Evolutionary conservation across 441 rosid species (phyloP).

Genomic region (Jatropha multifida): DNA sequence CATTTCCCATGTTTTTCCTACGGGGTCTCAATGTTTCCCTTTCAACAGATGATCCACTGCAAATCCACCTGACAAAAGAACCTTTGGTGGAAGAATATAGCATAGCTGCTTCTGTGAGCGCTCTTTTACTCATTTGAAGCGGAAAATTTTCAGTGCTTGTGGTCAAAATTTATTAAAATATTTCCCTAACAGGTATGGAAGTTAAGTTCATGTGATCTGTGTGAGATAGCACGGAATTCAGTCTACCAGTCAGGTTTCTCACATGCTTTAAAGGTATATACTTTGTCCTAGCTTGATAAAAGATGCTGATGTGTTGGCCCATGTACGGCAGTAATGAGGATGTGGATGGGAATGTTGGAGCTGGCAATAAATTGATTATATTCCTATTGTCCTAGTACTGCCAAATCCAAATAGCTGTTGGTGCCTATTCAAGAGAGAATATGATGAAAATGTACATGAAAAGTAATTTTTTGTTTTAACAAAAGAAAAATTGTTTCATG

Average conservation of each 20-base stretch:
- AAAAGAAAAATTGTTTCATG: neutral
- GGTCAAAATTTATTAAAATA: slow-evolving; percentile 10
- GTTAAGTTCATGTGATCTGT: slow-evolving; percentile 94
- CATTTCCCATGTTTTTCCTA: slow-evolving; percentile 85
- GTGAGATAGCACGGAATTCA: slow-evolving; percentile 98
- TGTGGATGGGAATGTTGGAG: neutral
- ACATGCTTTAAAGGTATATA: slow-evolving; percentile 86
- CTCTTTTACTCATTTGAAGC: slow-evolving; percentile 18
- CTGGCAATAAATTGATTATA: neutral
- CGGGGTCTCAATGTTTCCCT: slow-evolving; percentile 98
- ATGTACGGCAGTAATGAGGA: neutral
- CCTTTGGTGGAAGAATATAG: slow-evolving; percentile 98
- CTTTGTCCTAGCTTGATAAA: neutral
- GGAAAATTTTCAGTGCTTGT: neutral
- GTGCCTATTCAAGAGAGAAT: neutral
- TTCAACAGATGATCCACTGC: slow-evolving; percentile 98
- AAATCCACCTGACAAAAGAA: slow-evolving; percentile 97
- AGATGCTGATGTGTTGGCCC: slow-evolving; percentile 13
- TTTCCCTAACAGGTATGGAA: slow-evolving; percentile 77
- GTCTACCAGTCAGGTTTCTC: slow-evolving; percentile 99
- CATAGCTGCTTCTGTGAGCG: slow-evolving; percentile 97
- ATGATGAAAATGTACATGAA: neutral
- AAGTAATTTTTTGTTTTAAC: neutral
- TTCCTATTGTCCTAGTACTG: neutral
- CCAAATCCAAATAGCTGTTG: neutral